Evolutionary conservation across 805 yeast genomes (phyloP).

Genomic region (Millerago galiae): DNA sequence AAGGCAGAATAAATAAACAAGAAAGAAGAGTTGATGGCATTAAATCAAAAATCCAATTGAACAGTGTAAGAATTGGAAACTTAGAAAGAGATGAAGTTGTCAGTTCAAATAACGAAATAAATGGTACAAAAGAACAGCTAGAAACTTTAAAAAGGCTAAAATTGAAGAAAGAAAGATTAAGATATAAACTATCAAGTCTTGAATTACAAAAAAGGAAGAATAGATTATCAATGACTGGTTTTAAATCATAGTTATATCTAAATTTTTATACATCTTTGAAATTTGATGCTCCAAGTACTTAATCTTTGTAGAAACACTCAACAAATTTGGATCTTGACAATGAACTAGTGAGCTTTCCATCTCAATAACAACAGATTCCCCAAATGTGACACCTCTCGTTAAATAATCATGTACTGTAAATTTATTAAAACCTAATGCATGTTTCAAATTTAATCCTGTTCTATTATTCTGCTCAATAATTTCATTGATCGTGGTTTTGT

Average conservation of each 20-base stretch:
- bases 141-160: slow-evolving; percentile 33
- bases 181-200: slow-evolving; percentile 30
- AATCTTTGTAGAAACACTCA: slow-evolving; percentile 57
- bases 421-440: slow-evolving; percentile 28
- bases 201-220: slow-evolving; percentile 22
- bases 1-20: slow-evolving; percentile 28
- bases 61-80: slow-evolving; percentile 31
- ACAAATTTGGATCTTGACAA: slow-evolving; percentile 61
- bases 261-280: slow-evolving; percentile 20
- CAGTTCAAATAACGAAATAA: slow-evolving; percentile 13
- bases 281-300: slow-evolving; percentile 44
- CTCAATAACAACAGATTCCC: slow-evolving; percentile 54
- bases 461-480: slow-evolving; percentile 30
- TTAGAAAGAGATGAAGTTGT: slow-evolving; percentile 17
- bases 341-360: slow-evolving; percentile 52
- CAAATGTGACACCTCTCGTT: slow-evolving; percentile 57
- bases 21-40: slow-evolving; percentile 25
- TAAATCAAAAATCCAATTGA: slow-evolving; percentile 35
- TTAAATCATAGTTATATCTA: slow-evolving; percentile 21
- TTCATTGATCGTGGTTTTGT: slow-evolving; percentile 31
- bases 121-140: slow-evolving; percentile 30
- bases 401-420: slow-evolving; percentile 43
- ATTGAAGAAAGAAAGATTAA: slow-evolving; percentile 39
- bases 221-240: slow-evolving; percentile 18
- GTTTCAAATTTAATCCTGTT: slow-evolving; percentile 29